A percentile compares a stretch with the other conserved stretches of the same genome.
Conservation (phyloP, 805 yeast genomes). For the Candida pseudofarinosa region DNA sequence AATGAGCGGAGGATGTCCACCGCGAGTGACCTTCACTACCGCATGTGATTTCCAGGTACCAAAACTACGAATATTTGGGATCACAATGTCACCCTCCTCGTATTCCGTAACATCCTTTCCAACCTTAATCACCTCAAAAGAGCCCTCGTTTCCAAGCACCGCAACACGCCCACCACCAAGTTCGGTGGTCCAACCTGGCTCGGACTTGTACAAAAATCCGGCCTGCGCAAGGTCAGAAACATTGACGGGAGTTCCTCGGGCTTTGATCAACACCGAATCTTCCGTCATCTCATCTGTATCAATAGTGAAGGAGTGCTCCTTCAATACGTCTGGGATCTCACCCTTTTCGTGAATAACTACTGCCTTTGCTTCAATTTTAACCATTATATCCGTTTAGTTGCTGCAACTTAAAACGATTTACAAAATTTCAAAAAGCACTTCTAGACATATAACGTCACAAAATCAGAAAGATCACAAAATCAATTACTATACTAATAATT, state of each 20-base stretch:
- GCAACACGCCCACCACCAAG: constrained; percentile 38
- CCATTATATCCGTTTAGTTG: too few relatives aligned
- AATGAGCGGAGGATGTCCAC: constrained; percentile 24
- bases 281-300: constrained; percentile 17
- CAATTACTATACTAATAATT: too few relatives aligned
- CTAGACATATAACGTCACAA: too few relatives aligned
- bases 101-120: constrained; percentile 49
- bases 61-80: constrained; percentile 65
- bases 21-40: constrained; percentile 33
- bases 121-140: constrained; percentile 63
- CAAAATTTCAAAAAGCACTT: too few relatives aligned
- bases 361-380: too few relatives aligned
- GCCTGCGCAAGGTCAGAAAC: constrained; percentile 87
- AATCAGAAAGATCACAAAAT: too few relatives aligned
- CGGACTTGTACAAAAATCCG: constrained; percentile 82
- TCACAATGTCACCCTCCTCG: constrained; percentile 73
- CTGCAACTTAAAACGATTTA: too few relatives aligned
- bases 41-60: constrained; percentile 91
- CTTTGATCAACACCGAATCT: constrained; percentile 52
- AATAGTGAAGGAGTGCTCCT: constrained; percentile 17
- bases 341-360: too few relatives aligned
- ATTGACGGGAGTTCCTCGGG: constrained; percentile 80
- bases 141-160: constrained; percentile 88
- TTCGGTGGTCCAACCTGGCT: constrained; percentile 55
- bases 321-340: constrained; percentile 15